Percentiles rank a stretch among this genome's conserved stretches.
Conservation (phyloP, 1,284 basidiomycete species). For the Schizophyllum commune region DNA sequence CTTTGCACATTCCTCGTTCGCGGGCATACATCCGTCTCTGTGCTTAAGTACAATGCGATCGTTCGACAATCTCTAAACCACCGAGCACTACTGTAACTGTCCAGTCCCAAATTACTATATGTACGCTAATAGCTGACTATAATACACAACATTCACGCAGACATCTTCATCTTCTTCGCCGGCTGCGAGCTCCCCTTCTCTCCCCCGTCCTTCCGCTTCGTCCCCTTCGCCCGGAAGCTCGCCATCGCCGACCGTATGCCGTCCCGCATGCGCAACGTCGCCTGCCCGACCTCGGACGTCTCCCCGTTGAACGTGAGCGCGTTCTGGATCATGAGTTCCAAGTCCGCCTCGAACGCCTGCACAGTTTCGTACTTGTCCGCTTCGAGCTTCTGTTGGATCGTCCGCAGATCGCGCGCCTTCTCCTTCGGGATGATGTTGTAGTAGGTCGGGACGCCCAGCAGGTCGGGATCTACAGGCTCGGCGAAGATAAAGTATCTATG, state of each 20-base stretch:
- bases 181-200: constrained; percentile 59
- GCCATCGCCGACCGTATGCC: constrained; percentile 47
- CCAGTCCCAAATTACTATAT: neutral
- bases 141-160: constrained; percentile 1
- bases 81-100: neutral
- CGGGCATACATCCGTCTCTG: too few relatives aligned
- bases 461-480: constrained; percentile 78
- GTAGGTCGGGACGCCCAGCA: constrained; percentile 76
- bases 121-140: neutral
- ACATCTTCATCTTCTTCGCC: constrained; percentile 56
- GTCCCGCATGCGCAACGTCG: constrained; percentile 42
- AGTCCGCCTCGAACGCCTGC: constrained; percentile 74
- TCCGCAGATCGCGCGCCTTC: constrained; percentile 81
- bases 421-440: constrained; percentile 75
- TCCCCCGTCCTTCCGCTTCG: constrained; percentile 55
- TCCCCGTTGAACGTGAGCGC: constrained; percentile 81
- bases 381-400: constrained; percentile 80
- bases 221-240: constrained; percentile 35
- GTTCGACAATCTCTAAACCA: neutral
- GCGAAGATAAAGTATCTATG: constrained; percentile 39
- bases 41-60: too few relatives aligned
- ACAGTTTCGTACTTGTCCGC: constrained; percentile 74
- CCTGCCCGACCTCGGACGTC: constrained; percentile 66
- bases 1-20: too few relatives aligned
- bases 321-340: constrained; percentile 81